Base-by-base conservation (phyloP, 192 early-diverging fungal species). In the Backusella mclennaniae region DNA sequence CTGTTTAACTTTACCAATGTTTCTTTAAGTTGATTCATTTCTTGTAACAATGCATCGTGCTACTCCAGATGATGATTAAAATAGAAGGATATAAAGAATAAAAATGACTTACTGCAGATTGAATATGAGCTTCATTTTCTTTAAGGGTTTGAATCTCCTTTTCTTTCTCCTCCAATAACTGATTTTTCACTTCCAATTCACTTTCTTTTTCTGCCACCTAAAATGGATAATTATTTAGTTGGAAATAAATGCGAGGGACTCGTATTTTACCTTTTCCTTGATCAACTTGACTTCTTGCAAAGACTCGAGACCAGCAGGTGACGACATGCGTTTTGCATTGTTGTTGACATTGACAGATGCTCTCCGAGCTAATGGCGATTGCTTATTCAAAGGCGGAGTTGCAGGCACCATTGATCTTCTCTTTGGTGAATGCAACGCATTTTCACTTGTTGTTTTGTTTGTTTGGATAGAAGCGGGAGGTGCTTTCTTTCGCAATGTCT, bases 341-440 rank as follows among this genome's bases (percentile, higher is more conserved):
- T 71, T 71, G 19, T 11, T 44, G 21, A 71, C 70, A 41, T 71
- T 36, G 14, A 71, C 14, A 14, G 70, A 71, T 31, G 70, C 21
- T 49, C 70, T 71, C 15, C 44, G 70, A 46, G 41, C 39, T 19
- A 71, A 49, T 31, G 70, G 70, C 6, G 70, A 71, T 21, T 23
- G 26, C 14, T 41, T 71, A 44, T 23, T 23, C 7, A 29, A 49
- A 31, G 26, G 69, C 14, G 36, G 39, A 49, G n/a, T 49, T 42
- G 17, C 23, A 49, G 70, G 70, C 15, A 71, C 70, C 6, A 71
- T 71, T 6, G 70, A 71, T 44, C 41, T 71, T 71, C 42, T 49
- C 15, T 49, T 71, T 29, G 70, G 70, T 15, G 70, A 15, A 7
- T 23, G 29, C 15, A 69, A 41, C 12, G 21, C 68, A 14, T 38